Conservation (phyloP, 306 rosid genomes). For the Vigna nakashimae region DNA sequence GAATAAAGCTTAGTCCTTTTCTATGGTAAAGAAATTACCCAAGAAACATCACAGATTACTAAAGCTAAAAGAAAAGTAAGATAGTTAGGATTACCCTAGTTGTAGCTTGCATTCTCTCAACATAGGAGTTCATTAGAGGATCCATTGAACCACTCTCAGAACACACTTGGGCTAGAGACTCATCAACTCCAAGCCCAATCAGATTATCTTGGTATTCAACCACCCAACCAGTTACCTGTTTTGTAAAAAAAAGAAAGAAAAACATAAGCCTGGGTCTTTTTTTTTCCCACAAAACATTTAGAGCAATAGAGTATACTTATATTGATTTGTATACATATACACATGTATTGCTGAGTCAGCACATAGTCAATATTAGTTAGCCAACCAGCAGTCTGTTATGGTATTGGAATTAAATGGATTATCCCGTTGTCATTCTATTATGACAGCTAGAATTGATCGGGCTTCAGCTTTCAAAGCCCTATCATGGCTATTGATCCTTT, state of each 20-base stretch:
- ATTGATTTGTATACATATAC: no score
- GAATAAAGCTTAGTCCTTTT: slow-evolving; percentile 36
- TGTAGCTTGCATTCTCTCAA: slow-evolving; percentile 98
- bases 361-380: no score
- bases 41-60: slow-evolving; percentile 36
- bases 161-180: slow-evolving; percentile 94
- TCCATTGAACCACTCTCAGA: slow-evolving; percentile 99
- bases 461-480: not conserved
- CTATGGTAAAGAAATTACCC: slow-evolving; percentile 29
- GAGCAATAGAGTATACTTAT: not conserved
- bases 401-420: no score
- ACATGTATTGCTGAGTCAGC: no score
- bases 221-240: slow-evolving; percentile 97
- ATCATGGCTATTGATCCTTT: no score
- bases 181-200: slow-evolving; percentile 95
- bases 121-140: slow-evolving; percentile 96
- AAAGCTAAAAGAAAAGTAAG: slow-evolving; percentile 29
- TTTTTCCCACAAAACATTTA: slow-evolving; percentile 5
- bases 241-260: not conserved
- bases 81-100: slow-evolving; percentile 70
- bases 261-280: not conserved
- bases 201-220: slow-evolving; percentile 95
- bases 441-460: no score
- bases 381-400: no score
- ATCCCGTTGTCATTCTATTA: no score